These are phyloP conservation scores for Arthrobotrys pseudoclavata DNA, from an alignment of 2,329 filamentous ascomycete genomes.

Conservation along the genomic window DNA sequence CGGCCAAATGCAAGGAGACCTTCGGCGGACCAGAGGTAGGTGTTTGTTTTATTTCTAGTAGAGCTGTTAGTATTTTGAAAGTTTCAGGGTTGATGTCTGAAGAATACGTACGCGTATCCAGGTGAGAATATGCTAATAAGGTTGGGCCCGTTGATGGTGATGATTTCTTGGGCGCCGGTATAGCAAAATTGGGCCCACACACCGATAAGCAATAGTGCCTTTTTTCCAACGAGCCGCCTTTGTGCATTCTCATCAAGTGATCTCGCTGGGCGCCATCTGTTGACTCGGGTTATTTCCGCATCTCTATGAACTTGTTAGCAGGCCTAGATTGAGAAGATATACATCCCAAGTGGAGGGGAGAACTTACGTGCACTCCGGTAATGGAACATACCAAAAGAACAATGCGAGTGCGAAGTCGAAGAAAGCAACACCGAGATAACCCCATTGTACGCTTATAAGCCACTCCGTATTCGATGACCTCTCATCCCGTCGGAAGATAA, in stretches of 20 bases:
- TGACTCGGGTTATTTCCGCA: conserved; percentile 45
- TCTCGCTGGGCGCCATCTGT: conserved; percentile 41
- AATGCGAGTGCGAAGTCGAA: conserved; percentile 79
- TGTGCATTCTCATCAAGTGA: conserved; percentile 36
- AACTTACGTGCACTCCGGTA: conserved; percentile 70
- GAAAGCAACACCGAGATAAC: conserved; percentile 82
- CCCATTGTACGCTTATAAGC: conserved; percentile 80
- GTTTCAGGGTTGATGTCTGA: conserved; percentile 29
- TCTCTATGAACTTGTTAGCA: conserved; percentile 40
- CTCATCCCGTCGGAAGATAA: conserved; percentile 72
- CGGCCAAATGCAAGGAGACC: conserved; percentile 79
- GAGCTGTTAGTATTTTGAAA: conserved; percentile 62
- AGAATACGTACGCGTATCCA: conserved; percentile 65
- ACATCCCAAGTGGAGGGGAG: conserved; percentile 70
- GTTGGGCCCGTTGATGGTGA: conserved; percentile 67
- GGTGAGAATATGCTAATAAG: conserved; percentile 71
- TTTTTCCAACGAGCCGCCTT: conserved; percentile 70
- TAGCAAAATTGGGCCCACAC: conserved; percentile 84
- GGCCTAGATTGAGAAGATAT: not conserved
- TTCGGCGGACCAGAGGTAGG: conserved; percentile 81
- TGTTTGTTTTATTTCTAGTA: conserved; percentile 64
- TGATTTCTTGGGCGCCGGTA: conserved; percentile 76
- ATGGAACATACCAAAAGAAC: conserved; percentile 77
- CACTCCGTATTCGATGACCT: conserved; percentile 71
- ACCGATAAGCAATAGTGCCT: conserved; percentile 82